Percentiles rank a stretch among this genome's conserved stretches.
These are phyloP conservation scores for Pinus albicaulis DNA, from an alignment of 75 land plant genomes.

Conservation along the genomic window DNA sequence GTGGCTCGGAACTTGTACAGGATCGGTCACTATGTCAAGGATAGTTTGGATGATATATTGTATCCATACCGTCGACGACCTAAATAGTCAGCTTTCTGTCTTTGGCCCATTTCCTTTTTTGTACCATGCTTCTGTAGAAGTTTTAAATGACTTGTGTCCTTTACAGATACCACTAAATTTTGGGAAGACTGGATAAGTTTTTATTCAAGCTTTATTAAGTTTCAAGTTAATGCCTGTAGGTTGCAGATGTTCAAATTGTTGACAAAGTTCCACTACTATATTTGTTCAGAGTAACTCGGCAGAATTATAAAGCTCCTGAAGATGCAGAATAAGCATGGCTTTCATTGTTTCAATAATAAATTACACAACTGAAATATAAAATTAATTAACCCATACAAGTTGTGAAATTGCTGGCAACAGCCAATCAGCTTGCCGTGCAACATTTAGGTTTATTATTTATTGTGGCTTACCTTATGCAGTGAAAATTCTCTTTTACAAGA, in stretches of 20 bases:
- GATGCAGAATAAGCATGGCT: background rate
- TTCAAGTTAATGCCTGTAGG: background rate
- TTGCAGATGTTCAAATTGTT: no score
- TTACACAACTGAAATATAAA: background rate
- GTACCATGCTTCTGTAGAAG: background rate
- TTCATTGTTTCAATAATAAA: background rate
- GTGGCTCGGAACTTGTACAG: slow-evolving; percentile 62
- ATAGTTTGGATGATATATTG: slow-evolving; percentile 68
- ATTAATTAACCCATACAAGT: background rate
- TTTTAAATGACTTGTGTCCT: background rate
- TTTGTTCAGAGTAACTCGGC: background rate
- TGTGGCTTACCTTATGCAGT: background rate
- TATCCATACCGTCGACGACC: slow-evolving; percentile 81
- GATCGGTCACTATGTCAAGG: slow-evolving; percentile 69
- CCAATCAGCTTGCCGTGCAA: background rate
- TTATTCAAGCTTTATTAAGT: background rate
- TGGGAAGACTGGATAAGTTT: background rate
- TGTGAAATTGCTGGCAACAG: slow-evolving; percentile 6
- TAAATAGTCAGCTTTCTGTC: slow-evolving; percentile 29
- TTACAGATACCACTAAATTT: background rate
- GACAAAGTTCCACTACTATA: background rate
- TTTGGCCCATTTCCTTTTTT: background rate
- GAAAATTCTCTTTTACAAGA: background rate
- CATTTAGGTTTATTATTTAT: background rate
- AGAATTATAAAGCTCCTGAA: no score